Evolutionary conservation across 495 filamentous ascomycete genomes (phyloP), one percentile per base, ranked within the genome.

Genomic region (Hypomontagnella submonticulosa): DNA sequence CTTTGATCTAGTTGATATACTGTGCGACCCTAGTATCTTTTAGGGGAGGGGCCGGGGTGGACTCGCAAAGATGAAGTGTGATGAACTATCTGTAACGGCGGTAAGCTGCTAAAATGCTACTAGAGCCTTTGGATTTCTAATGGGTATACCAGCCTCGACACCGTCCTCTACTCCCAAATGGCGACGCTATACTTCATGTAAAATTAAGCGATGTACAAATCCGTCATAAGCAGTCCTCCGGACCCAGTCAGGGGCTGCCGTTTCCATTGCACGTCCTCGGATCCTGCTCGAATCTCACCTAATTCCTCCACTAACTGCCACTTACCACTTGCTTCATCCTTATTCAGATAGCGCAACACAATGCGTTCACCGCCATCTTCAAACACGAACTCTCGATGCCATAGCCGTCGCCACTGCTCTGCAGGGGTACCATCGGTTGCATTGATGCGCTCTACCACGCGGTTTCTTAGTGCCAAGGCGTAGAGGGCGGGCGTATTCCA

Each of bases 311-410:
- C 34, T 32, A 63, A 50, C 12, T 37, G 1, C 61, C 61, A 63
- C 18, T 50, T 43, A 4, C 52, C 61, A 6, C 49, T 63, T 16
- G 10, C 18, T 30, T 51, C 43, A 19, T 63, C 42, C 32, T 51
- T 63, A 9, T 56, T 42, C 1, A 33, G 8, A 16, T 48, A 63
- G 20, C 61, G 51, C n/a, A 63, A 48, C 3, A 63, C 10, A n/a
- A 63, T 50, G 6, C 52, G 51, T 18, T 56, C 42, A 5, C 61
- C 61, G 15, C 50, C 42, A 20, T 63, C 52, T 36, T 63, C 61
- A 30, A 63, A 63, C 10, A 47, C 40, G 44, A 63, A 63, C 32
- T 63, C 61, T n/a, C 61, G 51, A 0, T 44, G 51, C 51, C 38
- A 56, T 3, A 63, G 61, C 11, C 61, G 51, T 33, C 32, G 42